phyloP scores from a whole-genome alignment of 2,329 filamentous ascomycete species.

The Diaporthe sp. region DNA sequence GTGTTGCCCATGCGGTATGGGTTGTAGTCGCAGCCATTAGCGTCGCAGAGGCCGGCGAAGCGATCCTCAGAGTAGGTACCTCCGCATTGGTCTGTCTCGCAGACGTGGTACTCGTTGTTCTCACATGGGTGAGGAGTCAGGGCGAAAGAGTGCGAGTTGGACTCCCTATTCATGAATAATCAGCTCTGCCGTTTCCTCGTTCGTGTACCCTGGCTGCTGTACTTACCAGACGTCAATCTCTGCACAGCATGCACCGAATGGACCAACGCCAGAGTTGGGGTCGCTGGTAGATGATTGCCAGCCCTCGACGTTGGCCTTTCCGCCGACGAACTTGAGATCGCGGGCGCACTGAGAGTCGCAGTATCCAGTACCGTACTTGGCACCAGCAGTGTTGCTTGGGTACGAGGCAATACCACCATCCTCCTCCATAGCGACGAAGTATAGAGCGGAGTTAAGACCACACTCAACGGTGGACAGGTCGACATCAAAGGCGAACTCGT shows the following conservation, averaged over 20 bases:
- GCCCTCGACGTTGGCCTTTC: conserved; percentile 56
- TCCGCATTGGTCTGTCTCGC: conserved; percentile 60
- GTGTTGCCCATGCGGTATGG: conserved; percentile 72
- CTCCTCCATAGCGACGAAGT: conserved; percentile 51
- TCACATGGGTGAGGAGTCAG: conserved; percentile 73
- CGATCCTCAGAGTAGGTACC: conserved; percentile 63
- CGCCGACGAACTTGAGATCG: conserved; percentile 58
- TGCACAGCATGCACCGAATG: conserved; percentile 66
- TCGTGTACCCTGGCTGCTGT: accelerated
- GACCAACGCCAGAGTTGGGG: conserved; percentile 63
- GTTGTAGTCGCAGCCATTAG: conserved; percentile 77
- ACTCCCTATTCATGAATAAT: conserved; percentile 56
- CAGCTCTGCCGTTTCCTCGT: neutral
- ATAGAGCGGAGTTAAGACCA: conserved; percentile 75
- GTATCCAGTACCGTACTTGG: conserved; percentile 64
- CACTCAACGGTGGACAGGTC: conserved; percentile 77
- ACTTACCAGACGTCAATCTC: conserved; percentile 62
- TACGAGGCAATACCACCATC: conserved; percentile 56
- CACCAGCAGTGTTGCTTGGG: conserved; percentile 52
- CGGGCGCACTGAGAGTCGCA: conserved; percentile 54
- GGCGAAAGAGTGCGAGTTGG: conserved; percentile 72
- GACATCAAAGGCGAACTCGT: conserved; percentile 80
- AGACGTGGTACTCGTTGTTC: conserved; percentile 56
- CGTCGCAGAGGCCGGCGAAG: conserved; percentile 72
- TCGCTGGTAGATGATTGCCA: conserved; percentile 65